Evolutionary conservation across 2,329 filamentous ascomycete genomes (phyloP), one percentile per base, ranked within the genome.

Genomic region (Aureobasidium sp.): DNA sequence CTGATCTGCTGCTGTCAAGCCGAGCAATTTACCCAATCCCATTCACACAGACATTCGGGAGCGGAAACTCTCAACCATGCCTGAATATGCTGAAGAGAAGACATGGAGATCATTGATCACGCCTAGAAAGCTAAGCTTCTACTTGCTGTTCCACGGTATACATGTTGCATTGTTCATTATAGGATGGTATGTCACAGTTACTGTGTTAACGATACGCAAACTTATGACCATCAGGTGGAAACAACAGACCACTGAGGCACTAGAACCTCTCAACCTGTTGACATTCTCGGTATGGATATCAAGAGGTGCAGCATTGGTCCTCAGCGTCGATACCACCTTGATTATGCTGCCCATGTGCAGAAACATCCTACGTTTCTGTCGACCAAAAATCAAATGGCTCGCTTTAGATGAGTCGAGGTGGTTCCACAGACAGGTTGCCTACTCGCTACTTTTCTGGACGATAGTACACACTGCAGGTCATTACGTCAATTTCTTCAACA

Each of bases 401-500:
- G 94, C 94, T 5, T 82, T 99, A n/a, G 94, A 99, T 70, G 94
- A 99, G 77, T 95, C 91, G 63, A 83, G 92, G 67, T 99, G 91
- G 91, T 95, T 99, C 75, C 94, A 99, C 78, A 84, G 93, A 66
- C 94, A 99, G 75, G 83, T 96, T 47, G 93, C 94, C 21, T 99
- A 99, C 72, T 81, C 91, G 1, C 79, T 97, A 77, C 80, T 97
- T 3, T 72, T 96, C 61, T 99, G 92, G 75, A 89, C 87, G 32
- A 82, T 86, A 54, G 75, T 90, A 32, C 94, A 99, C 74, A 88
- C 87, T 1, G 72, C 81, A 14, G 85, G 85, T 55, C 94, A 99
- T 76, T 99, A 99, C 70, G 90, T 97, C 79, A 99, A 99, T 79
- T 99, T 99, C 78, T 97, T 87, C 82, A 97, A 96, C 69, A 89